phyloP scores from a whole-genome alignment of 1,284 basidiomycete genomes.

The Thelephora terrestris region DNA sequence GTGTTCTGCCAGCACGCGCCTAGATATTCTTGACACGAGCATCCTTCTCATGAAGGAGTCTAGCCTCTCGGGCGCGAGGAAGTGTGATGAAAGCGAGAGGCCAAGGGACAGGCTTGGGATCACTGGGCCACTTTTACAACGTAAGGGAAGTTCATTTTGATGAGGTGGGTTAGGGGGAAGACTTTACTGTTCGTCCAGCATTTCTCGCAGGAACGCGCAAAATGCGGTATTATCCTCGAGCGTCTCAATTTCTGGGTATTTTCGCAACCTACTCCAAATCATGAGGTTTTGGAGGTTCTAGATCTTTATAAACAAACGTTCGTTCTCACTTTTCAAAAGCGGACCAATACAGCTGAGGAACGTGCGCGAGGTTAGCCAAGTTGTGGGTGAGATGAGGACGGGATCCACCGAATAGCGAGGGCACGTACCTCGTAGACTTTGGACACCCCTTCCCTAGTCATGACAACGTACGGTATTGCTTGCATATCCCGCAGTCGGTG shows the following conservation, averaged over 20 bases:
- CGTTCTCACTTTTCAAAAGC: conserved; percentile 66
- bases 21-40: conserved; percentile 83
- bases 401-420: background rate
- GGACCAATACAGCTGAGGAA: conserved; percentile 60
- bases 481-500: conserved; percentile 85
- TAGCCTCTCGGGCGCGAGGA: conserved; percentile 67
- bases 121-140: conserved; percentile 46
- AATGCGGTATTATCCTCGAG: conserved; percentile 73
- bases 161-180: background rate
- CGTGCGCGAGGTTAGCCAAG: conserved; percentile 1
- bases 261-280: conserved; percentile 48
- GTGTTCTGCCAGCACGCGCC: conserved; percentile 83
- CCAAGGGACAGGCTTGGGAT: conserved; percentile 74
- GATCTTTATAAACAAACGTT: conserved; percentile 3
- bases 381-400: conserved; percentile 1
- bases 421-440: conserved; percentile 72
- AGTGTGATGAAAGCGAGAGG: conserved; percentile 67
- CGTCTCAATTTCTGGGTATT: conserved; percentile 65
- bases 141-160: background rate
- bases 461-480: conserved; percentile 78
- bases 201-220: conserved; percentile 55
- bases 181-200: conserved; percentile 71
- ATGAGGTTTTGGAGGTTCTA: conserved; percentile 8
- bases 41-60: conserved; percentile 88
- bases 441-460: conserved; percentile 77